These are phyloP conservation scores for Reticulascus tulasneorum DNA, from an alignment of 2,329 filamentous ascomycete genomes.

Conservation along the genomic window DNA sequence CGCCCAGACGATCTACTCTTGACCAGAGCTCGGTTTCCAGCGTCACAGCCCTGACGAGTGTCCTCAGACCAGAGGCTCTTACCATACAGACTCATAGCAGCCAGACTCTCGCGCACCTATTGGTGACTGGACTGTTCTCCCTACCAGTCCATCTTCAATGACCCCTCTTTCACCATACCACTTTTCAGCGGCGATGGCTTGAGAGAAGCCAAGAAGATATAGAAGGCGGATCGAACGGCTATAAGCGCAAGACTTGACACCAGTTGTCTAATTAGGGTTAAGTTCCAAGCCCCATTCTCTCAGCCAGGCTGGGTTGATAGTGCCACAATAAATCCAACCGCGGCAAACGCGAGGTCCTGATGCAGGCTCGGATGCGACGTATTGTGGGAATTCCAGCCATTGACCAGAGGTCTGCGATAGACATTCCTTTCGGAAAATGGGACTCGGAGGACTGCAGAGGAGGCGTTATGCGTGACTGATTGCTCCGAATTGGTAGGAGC, in stretches of 20 bases:
- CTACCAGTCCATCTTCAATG: conserved; percentile 41
- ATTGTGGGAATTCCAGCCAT: conserved; percentile 36
- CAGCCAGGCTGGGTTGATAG: conserved; percentile 40
- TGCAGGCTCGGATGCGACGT: conserved; percentile 61
- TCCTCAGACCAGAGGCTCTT: conserved; percentile 68
- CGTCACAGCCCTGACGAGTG: conserved; percentile 69
- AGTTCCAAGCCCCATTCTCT: conserved; percentile 76
- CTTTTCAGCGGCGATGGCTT: conserved; percentile 48
- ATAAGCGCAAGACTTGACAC: conserved; percentile 68
- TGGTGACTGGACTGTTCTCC: conserved; percentile 55
- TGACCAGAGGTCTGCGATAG: conserved; percentile 40
- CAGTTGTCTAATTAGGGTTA: conserved; percentile 88
- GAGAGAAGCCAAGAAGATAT: conserved; percentile 35
- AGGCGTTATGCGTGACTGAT: conserved; percentile 63
- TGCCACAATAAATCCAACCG: conserved; percentile 38
- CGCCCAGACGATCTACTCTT: conserved; percentile 32
- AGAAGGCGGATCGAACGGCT: conserved; percentile 69
- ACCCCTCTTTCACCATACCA: conserved; percentile 30
- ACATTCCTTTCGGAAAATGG: conserved; percentile 68
- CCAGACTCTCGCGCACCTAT: conserved; percentile 51
- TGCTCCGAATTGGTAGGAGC: conserved; percentile 19
- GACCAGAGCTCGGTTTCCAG: conserved; percentile 60
- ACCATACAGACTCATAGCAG: conserved; percentile 72
- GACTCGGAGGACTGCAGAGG: conserved; percentile 75
- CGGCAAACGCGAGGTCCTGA: conserved; percentile 47